These are phyloP conservation scores for Arabis alpina DNA, from an alignment of 345 rosid genomes.

Conservation along the genomic window DNA sequence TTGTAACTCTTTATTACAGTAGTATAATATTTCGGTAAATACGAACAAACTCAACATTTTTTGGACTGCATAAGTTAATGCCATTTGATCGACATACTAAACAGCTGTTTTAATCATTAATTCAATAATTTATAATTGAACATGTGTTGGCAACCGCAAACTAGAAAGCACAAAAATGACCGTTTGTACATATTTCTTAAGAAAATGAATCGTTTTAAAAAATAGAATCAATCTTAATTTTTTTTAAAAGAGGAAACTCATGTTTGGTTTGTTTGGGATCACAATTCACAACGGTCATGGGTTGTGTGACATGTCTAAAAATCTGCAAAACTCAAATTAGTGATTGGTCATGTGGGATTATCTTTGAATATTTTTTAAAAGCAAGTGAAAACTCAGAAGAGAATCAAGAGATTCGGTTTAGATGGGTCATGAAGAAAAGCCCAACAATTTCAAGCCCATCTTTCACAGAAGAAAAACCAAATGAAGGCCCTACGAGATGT, in stretches of 20 bases:
- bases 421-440: not conserved
- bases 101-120: slow-evolving; percentile 1
- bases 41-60: too few species aligned
- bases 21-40: too few species aligned
- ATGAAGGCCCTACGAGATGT: not conserved
- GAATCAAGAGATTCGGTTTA: not conserved
- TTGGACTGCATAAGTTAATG: not conserved
- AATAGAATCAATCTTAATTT: too few species aligned
- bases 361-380: too few species aligned
- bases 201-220: too few species aligned
- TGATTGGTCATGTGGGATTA: not conserved
- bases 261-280: too few species aligned
- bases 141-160: not conserved
- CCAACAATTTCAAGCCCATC: not conserved
- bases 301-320: not conserved
- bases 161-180: too few species aligned
- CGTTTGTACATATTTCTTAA: too few species aligned
- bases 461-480: not conserved
- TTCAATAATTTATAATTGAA: not conserved
- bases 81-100: not conserved
- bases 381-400: not conserved
- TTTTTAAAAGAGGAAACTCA: too few species aligned
- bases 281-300: too few species aligned
- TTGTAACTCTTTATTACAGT: too few species aligned
- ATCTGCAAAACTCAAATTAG: not conserved